Evolutionary conservation across 495 filamentous ascomycete genomes (phyloP).

Genomic region (Penicillium canescens): DNA sequence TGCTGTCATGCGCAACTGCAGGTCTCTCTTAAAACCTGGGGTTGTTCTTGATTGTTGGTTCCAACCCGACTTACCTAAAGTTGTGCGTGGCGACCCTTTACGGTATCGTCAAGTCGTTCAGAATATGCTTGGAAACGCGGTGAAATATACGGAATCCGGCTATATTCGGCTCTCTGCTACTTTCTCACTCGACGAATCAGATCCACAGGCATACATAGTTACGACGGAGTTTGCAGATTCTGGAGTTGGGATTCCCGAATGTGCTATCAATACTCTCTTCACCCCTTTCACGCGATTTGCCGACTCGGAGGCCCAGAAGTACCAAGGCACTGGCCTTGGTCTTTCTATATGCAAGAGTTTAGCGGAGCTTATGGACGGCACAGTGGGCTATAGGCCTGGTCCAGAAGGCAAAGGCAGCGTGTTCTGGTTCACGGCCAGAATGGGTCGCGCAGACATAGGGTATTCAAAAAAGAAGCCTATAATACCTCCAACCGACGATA

Average conservation of each 20-base stretch:
- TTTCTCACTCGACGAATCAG: slow-evolving; percentile 47
- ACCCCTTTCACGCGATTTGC: slow-evolving; percentile 84
- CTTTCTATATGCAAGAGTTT: slow-evolving; percentile 74
- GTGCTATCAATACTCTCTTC: slow-evolving; percentile 69
- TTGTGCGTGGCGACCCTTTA: slow-evolving; percentile 64
- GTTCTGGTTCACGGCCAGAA: no score
- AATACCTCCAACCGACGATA: slow-evolving; percentile 33
- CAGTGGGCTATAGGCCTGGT: slow-evolving; percentile 45
- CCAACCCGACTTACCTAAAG: slow-evolving; percentile 37
- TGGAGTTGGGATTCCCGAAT: slow-evolving; percentile 76
- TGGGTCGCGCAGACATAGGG: no score
- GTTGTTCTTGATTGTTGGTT: slow-evolving; percentile 53
- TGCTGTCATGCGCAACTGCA: slow-evolving; percentile 45
- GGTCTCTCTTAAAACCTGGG: slow-evolving; percentile 32
- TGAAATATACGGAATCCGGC: slow-evolving; percentile 77
- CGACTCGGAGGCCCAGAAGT: slow-evolving; percentile 67
- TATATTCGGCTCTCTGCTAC: slow-evolving; percentile 53
- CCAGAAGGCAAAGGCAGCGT: no score
- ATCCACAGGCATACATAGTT: no score
- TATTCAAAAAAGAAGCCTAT: slow-evolving; percentile 37
- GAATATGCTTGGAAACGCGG: slow-evolving; percentile 77
- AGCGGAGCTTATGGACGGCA: slow-evolving; percentile 75
- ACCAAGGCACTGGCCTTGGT: slow-evolving; percentile 75
- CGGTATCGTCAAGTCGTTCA: slow-evolving; percentile 75
- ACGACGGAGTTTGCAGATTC: slow-evolving; percentile 51